Conservation (phyloP, 495 filamentous ascomycete genomes). For the Talaromyces adpressus region DNA sequence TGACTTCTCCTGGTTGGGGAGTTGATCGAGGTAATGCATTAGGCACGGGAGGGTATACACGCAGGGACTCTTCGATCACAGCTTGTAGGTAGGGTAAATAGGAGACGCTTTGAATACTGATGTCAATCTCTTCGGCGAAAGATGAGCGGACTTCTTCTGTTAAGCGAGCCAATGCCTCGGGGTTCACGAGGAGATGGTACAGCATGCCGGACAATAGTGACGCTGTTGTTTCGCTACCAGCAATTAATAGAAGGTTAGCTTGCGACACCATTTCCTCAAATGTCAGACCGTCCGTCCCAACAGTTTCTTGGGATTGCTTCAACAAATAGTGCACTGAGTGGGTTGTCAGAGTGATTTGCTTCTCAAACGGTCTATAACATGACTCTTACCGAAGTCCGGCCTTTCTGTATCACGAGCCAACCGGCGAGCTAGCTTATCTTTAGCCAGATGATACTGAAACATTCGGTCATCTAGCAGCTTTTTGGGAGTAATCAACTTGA, state of each 20-base stretch:
- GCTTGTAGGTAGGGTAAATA: constrained; percentile 40
- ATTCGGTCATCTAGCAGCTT: not conserved
- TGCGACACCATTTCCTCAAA: constrained; percentile 35
- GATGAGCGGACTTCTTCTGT: constrained; percentile 33
- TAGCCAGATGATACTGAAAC: constrained; percentile 7
- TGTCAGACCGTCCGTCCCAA: constrained; percentile 20
- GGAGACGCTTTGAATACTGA: constrained; percentile 26
- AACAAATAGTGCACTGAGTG: constrained; percentile 19
- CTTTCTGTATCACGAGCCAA: constrained; percentile 12
- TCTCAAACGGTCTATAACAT: not conserved
- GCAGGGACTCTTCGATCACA: constrained; percentile 45
- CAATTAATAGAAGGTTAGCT: constrained; percentile 31
- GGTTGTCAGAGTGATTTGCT: not conserved
- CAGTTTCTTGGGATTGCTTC: constrained; percentile 15
- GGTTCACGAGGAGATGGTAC: constrained; percentile 36
- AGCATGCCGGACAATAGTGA: constrained; percentile 44
- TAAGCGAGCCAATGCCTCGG: constrained; percentile 24
- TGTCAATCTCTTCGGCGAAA: constrained; percentile 22
- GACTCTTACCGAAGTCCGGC: constrained; percentile 13
- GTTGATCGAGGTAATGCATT: constrained; percentile 30
- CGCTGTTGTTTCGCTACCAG: constrained; percentile 44
- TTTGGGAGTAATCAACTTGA: not conserved
- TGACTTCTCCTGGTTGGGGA: constrained; percentile 29
- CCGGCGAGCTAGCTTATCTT: constrained; percentile 14
- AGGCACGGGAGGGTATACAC: constrained; percentile 48